Evolutionary conservation across 371 early-diverging fungal genomes (phyloP), one percentile per base, ranked within the genome.

Genomic region (Rhizopus stolonifer): DNA sequence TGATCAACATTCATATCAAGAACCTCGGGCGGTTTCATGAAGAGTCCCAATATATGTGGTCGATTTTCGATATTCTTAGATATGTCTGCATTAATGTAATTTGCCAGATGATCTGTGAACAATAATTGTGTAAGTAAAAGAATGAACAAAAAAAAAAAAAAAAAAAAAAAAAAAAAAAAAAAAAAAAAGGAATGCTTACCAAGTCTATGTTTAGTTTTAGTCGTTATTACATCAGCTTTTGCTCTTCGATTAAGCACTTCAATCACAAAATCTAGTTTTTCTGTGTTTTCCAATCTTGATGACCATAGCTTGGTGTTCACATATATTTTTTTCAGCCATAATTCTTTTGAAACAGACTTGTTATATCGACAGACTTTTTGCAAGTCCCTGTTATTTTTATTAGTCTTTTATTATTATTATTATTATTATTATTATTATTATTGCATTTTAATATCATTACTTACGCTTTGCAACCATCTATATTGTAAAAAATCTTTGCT

Each of bases 381-480:
- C 5, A 25, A 15, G 31, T 33, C 19, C 17, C 45, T 45, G 14
- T 22, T 25, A 4, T 24, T 21, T 45, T 8, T 4, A 23, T 23
- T 6, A n/a, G 23, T 14, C 19, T 15, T 9, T 29, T 1, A 24
- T 10, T 25, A n/a, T n/a, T 7, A 19, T 22, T n/a, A 15, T 34
- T n/a, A 13, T 11, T 18, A 15, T 45, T 14, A 23, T n/a, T n/a
- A n/a, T n/a, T n/a, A n/a, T n/a, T n/a, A n/a, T n/a, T n/a, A n/a
- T n/a, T n/a, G n/a, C n/a, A n/a, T n/a, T n/a, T n/a, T n/a, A n/a
- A n/a, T n/a, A 15, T n/a, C 14, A 18, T 4, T 13, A 54, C 55
- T 56, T 52, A 60, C 57, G 24, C 17, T 34, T 23, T n/a, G 9
- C 38, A 23, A 29, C 56, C 60, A 40, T 54, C 63, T 15, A 69